Base-by-base conservation (phyloP, 176 grass and related monocot genomes). In the Urochloa ruziziensis region DNA sequence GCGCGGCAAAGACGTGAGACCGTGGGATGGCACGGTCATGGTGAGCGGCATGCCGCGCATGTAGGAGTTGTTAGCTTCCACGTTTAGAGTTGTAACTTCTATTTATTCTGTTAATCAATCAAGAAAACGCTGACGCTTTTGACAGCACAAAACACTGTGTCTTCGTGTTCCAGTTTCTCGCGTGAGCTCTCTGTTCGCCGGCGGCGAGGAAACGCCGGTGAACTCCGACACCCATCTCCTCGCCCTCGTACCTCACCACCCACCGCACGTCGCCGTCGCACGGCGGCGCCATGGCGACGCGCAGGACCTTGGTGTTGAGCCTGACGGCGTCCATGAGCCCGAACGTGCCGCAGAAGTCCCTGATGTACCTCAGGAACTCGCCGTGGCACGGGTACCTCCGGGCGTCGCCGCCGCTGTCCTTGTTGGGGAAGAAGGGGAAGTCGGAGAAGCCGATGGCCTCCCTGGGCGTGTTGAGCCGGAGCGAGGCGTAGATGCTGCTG, bases 281-380 rank as follows among this genome's bases (percentile, higher is more conserved):
- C 42, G 0, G 37, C 27, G 2, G 30, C 23, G 46, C 35, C 81
- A 47, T n/a, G 48, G 39, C 69, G n/a, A 81, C 82, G 65, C 56
- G 72, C 29, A 67, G 3, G 29, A 70, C 84, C 27, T 4, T 86
- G 39, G 84, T 83, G 79, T 83, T 83, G 35, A 86, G 62, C 83
- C 67, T 90, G 46, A 90, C 84, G 44, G 53, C 37, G 66, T 79
- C 77, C 79, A 62, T 80, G 69, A 85, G 76, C 36, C 74, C 67
- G 62, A 62, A 82, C 79, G 6, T 56, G 25, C 70, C 32, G 58
- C 83, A 85, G 80, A 80, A 89, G 18, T 78, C 74, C 79, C 46
- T 63, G 70, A 92, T 44, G 75, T 86, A 92, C 17, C 46, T 23
- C 35, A 75, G 57, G 10, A 89, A 18, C 73, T 89, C 90, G 62